These are phyloP conservation scores for Phytopythium kandeliae DNA, from an alignment of 352 stramenopile genomes.

Conservation along the genomic window DNA sequence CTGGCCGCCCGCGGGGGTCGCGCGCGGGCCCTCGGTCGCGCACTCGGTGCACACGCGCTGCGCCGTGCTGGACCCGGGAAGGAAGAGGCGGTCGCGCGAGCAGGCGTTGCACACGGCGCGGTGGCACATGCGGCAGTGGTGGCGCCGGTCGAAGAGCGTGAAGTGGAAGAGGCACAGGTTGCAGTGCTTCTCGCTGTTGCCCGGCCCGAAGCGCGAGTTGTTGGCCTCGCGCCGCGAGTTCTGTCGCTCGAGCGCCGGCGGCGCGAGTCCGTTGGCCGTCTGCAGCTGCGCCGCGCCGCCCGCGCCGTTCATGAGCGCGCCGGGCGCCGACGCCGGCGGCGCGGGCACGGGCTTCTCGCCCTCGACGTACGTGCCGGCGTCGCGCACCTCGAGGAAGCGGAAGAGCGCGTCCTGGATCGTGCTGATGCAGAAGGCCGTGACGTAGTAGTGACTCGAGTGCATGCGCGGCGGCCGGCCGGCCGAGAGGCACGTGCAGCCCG, in stretches of 20 bases:
- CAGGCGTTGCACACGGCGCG: constrained; percentile 85
- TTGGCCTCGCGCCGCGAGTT: constrained; percentile 50
- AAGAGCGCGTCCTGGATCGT: constrained; percentile 85
- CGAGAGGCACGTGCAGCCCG: constrained; percentile 77
- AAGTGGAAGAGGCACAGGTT: constrained; percentile 89
- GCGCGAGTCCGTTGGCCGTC: neutral
- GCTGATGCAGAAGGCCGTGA: constrained; percentile 85
- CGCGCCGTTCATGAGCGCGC: constrained; percentile 18
- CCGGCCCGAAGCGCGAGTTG: constrained; percentile 50
- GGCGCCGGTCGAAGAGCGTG: constrained; percentile 83
- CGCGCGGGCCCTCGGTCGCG: constrained; percentile 72
- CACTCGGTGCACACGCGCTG: constrained; percentile 87
- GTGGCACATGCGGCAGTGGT: constrained; percentile 88
- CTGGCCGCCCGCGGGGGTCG: constrained; percentile 6
- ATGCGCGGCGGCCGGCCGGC: constrained; percentile 56
- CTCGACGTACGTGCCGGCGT: constrained; percentile 75
- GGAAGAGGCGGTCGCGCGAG: constrained; percentile 77
- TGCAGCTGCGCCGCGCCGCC: neutral
- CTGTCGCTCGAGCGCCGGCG: constrained; percentile 49
- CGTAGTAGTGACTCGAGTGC: constrained; percentile 85
- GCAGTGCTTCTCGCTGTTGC: constrained; percentile 83
- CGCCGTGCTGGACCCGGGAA: constrained; percentile 78
- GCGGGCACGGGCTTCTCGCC: constrained; percentile 62
- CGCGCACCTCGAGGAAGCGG: constrained; percentile 71
- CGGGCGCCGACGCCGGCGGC: constrained; percentile 44